Conservation (phyloP, 2,329 filamentous ascomycete genomes). For the Ophiostoma sp. region DNA sequence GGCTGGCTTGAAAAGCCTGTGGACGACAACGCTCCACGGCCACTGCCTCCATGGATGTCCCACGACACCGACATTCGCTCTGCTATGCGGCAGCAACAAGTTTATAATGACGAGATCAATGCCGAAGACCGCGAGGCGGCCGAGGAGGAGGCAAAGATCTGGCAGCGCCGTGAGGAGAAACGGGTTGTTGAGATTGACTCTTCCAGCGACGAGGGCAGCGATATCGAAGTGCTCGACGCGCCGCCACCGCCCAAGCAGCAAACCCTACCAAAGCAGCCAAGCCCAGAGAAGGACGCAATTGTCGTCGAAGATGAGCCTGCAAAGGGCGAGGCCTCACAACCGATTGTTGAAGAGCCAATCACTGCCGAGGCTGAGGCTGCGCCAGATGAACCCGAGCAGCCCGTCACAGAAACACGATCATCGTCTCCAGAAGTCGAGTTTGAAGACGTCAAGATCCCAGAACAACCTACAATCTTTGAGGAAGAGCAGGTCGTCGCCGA, state of each 20-base stretch:
- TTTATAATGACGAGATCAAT: slow-evolving; percentile 59
- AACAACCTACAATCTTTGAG: slow-evolving; percentile 24
- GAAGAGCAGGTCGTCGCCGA: slow-evolving; percentile 31
- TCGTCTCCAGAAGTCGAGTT: slow-evolving; percentile 38
- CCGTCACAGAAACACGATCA: slow-evolving; percentile 21
- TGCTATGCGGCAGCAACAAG: slow-evolving; percentile 59
- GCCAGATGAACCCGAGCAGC: background rate
- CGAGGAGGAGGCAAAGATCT: slow-evolving; percentile 54
- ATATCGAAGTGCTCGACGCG: slow-evolving; percentile 58
- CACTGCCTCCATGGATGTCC: slow-evolving; percentile 74
- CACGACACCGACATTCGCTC: slow-evolving; percentile 67
- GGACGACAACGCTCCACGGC: slow-evolving; percentile 51
- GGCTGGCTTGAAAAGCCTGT: slow-evolving; percentile 57
- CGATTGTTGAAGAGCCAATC: background rate
- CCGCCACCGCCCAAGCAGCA: slow-evolving; percentile 36
- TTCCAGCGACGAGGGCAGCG: slow-evolving; percentile 60
- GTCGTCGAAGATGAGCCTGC: background rate
- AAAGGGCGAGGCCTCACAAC: background rate
- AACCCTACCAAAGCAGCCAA: background rate
- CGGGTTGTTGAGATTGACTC: slow-evolving; percentile 58
- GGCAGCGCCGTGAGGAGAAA: slow-evolving; percentile 44
- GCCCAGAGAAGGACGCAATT: background rate
- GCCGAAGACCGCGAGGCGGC: slow-evolving; percentile 62
- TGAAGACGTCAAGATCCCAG: slow-evolving; percentile 40
- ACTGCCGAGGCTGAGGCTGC: background rate